phyloP scores from a whole-genome alignment of 2,329 filamentous ascomycete species.

The Cryoendolithus antarcticus region DNA sequence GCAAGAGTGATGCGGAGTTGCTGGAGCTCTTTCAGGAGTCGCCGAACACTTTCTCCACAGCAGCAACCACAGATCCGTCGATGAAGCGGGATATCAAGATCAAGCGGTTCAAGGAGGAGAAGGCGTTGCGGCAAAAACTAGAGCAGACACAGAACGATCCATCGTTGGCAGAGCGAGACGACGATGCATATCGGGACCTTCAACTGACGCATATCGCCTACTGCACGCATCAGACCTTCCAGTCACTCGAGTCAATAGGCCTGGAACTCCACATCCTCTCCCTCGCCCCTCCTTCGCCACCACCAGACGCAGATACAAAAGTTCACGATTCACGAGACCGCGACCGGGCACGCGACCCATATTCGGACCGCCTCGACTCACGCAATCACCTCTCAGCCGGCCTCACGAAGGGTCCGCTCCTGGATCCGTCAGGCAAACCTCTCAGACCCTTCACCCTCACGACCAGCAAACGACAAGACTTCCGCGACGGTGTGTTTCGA shows the following conservation, averaged over 20 bases:
- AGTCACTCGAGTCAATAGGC: slow-evolving; percentile 73
- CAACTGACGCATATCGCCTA: slow-evolving; percentile 65
- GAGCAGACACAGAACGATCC: slow-evolving; percentile 54
- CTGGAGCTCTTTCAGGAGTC: slow-evolving; percentile 63
- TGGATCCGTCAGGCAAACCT: slow-evolving; percentile 70
- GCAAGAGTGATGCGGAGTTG: slow-evolving; percentile 50
- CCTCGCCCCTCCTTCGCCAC: slow-evolving; percentile 48
- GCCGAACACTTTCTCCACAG: slow-evolving; percentile 59
- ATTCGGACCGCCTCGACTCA: slow-evolving; percentile 63
- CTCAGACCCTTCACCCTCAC: slow-evolving; percentile 83
- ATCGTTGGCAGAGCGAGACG: slow-evolving; percentile 56
- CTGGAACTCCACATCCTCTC: slow-evolving; percentile 75
- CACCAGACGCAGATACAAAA: slow-evolving; percentile 25
- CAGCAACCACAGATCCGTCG: slow-evolving; percentile 52
- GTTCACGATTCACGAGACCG: slow-evolving; percentile 36
- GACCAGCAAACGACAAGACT: slow-evolving; percentile 55
- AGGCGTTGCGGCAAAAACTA: slow-evolving; percentile 70
- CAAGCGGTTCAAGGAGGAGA: slow-evolving; percentile 70
- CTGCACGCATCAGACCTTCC: slow-evolving; percentile 67
- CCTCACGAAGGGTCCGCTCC: slow-evolving; percentile 47
- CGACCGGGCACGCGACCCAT: slow-evolving; percentile 39
- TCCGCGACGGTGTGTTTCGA: slow-evolving; percentile 72
- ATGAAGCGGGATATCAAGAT: slow-evolving; percentile 75
- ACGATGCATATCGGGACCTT: slow-evolving; percentile 68
- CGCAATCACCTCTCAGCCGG: slow-evolving; percentile 42